Evolutionary conservation across 192 early-diverging fungal genomes (phyloP).

Genomic region (Coemansia erecta): DNA sequence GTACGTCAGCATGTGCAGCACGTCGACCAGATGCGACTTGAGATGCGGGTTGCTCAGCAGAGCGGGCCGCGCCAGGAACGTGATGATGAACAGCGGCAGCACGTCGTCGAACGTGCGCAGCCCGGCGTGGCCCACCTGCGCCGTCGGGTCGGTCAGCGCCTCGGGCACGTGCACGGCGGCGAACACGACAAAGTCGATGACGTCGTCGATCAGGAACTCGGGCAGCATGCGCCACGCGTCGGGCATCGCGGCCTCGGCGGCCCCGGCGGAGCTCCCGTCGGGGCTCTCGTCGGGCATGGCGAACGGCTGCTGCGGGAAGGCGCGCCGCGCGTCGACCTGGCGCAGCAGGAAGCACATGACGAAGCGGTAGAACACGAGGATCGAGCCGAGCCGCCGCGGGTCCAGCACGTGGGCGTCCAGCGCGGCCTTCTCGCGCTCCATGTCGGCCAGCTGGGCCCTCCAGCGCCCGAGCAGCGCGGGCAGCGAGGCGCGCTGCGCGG

Average conservation of each 20-base stretch:
- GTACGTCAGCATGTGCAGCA: constrained; percentile 53
- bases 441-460: constrained; percentile 65
- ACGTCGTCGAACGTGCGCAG: constrained; percentile 51
- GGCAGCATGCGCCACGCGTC: constrained; percentile 71
- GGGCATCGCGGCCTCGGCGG: not conserved
- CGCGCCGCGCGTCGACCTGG: constrained; percentile 57
- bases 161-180: constrained; percentile 28
- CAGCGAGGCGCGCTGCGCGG: constrained; percentile 22
- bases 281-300: constrained; percentile 28
- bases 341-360: constrained; percentile 86
- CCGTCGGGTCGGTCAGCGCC: constrained; percentile 27
- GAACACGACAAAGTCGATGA: constrained; percentile 56
- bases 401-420: constrained; percentile 78
- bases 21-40: constrained; percentile 91
- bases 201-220: constrained; percentile 91
- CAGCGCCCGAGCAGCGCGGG: constrained; percentile 60
- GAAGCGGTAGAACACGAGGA: constrained; percentile 82
- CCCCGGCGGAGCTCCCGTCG: not conserved
- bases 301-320: constrained; percentile 39
- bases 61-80: constrained; percentile 71
- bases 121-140: constrained; percentile 32
- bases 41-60: constrained; percentile 94
- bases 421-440: constrained; percentile 65
- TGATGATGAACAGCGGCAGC: constrained; percentile 67
- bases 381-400: constrained; percentile 60